Evolutionary conservation across 805 yeast genomes (phyloP), one percentile per base, ranked within the genome.

Genomic region (Cephaloascus albidus): DNA sequence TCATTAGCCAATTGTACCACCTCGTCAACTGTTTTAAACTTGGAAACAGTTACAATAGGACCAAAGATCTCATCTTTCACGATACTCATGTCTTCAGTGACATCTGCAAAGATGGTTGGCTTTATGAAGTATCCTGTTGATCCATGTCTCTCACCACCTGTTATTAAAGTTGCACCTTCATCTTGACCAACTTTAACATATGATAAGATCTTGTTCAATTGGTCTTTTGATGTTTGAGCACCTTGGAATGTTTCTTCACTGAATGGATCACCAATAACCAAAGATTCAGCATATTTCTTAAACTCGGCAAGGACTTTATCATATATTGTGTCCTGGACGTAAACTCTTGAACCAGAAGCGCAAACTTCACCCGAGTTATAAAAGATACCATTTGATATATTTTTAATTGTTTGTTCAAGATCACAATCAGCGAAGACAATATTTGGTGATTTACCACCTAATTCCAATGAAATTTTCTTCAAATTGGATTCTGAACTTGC

Each of bases 41-140:
- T 63, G 35, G 64, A 67, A 38, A 61, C 53, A 16, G 58, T 50
- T 19, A 65, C 68, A 30, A 67, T 72, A 20, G 72, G 72, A 35
- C 72, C 72, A 44, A 67, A 67, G 38, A 67, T 66, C 50, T 67
- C 72, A 50, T 67, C 72, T 38, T 57, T 58, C 40, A 63, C 67
- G 36, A 67, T 61, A 47, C 65, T 57, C 65, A 61, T 61, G 20
- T 54, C 49, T 18, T 66, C 65, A 38, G 54, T 58, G 19, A 63
- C 65, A 42, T 65, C 70, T 36, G 68, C 60, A 40, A 67, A 67
- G 16, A 67, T 57, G 20, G 72, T 67, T 19, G 72, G 72, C 52
- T 62, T 56, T 42, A 67, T 51, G 45, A 52, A 67, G 53, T 43
- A 66, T 5, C 72, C 72, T 45, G 62, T 65, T 36, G 57, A 36